Evolutionary conservation across 2,329 filamentous ascomycete genomes (phyloP).

Genomic region (Alternaria solani): DNA sequence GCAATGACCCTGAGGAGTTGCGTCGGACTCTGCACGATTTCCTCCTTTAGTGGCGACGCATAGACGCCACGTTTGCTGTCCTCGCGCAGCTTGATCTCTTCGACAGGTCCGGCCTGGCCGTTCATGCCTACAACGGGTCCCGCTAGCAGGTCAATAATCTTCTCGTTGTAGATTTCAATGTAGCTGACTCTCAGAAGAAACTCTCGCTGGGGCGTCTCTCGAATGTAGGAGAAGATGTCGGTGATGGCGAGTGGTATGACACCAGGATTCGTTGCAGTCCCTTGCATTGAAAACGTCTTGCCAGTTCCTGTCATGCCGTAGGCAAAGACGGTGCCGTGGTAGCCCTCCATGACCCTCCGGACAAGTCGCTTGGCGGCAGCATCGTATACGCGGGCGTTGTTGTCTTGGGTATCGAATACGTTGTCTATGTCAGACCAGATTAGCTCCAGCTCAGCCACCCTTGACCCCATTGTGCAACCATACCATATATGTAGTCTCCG

Average conservation of each 20-base stretch:
- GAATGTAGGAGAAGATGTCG: constrained; percentile 98
- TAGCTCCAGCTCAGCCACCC: constrained; percentile 15
- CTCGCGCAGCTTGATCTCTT: constrained; percentile 97
- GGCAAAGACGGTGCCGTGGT: constrained; percentile 96
- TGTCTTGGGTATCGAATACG: constrained; percentile 91
- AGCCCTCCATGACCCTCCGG: constrained; percentile 97
- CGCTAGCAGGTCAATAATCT: constrained; percentile 90
- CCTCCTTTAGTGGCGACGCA: constrained; percentile 93
- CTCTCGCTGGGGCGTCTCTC: constrained; percentile 92
- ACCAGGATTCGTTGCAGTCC: constrained; percentile 91
- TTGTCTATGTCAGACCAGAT: constrained; percentile 71
- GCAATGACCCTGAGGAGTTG: constrained; percentile 95
- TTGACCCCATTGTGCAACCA: constrained; percentile 48
- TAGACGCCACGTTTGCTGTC: constrained; percentile 97
- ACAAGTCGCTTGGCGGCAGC: constrained; percentile 92
- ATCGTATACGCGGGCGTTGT: constrained; percentile 95
- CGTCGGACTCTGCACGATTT: constrained; percentile 97
- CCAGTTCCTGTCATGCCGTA: constrained; percentile 99
- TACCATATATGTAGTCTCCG: constrained; percentile 86
- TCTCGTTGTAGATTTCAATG: constrained; percentile 98
- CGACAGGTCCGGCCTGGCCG: constrained; percentile 64
- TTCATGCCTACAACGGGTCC: constrained; percentile 69
- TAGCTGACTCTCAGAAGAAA: constrained; percentile 97
- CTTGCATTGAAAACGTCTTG: constrained; percentile 99
- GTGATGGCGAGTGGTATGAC: constrained; percentile 97